Percentiles rank a stretch among this genome's conserved stretches.
Conservation (phyloP, 345 rosid genomes). For the Firmiana major region DNA sequence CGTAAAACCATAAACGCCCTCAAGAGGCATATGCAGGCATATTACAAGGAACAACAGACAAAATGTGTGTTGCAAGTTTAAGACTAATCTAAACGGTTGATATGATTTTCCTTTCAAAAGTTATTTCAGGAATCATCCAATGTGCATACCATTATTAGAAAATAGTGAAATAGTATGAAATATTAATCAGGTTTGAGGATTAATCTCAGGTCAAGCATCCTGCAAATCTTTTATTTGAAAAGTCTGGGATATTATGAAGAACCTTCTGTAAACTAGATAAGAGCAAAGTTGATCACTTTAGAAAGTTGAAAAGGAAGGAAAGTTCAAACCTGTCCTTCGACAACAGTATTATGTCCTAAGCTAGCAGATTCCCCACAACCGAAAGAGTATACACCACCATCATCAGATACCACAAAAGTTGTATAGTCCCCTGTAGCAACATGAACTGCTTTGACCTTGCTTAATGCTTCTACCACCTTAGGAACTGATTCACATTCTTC, state of each 20-base stretch:
- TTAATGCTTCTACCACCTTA: constrained; percentile 74
- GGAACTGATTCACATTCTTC: constrained; percentile 79
- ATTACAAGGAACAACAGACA: not conserved
- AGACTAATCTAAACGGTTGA: not conserved
- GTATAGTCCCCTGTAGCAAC: constrained; percentile 93
- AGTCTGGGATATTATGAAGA: not conserved
- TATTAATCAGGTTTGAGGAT: not conserved
- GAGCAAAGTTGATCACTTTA: not conserved
- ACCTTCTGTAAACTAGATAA: not conserved
- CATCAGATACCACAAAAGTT: constrained; percentile 84
- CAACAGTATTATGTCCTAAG: constrained; percentile 68
- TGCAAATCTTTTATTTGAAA: not conserved
- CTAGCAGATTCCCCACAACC: constrained; percentile 93
- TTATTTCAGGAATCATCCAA: not conserved
- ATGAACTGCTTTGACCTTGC: constrained; percentile 68
- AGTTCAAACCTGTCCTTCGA: constrained; percentile 56
- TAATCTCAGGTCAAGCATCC: not conserved
- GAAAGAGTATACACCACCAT: constrained; percentile 89
- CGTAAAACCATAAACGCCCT: not conserved
- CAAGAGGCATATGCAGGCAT: not conserved
- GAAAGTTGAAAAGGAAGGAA: not conserved
- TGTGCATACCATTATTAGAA: not conserved
- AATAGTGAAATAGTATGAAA: not conserved
- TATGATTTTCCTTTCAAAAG: not conserved
- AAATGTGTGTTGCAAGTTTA: not conserved